phyloP scores from a whole-genome alignment of 2,329 filamentous ascomycete genomes.

The Beauveria varroae region DNA sequence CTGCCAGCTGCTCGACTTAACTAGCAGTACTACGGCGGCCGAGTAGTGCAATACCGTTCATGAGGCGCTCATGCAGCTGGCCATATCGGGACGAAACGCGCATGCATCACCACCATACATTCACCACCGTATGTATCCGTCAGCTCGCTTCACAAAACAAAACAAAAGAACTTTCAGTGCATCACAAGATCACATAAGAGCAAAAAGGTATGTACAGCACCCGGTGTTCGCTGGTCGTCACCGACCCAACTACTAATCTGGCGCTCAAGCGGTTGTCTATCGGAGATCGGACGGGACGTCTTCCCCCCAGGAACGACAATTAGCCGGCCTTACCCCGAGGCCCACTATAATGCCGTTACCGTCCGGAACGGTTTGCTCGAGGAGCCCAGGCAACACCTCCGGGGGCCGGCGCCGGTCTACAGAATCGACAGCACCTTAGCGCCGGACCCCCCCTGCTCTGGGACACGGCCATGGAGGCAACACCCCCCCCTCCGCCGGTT shows the following conservation, averaged over 20 bases:
- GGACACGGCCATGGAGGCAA: no score
- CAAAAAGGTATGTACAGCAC: slow-evolving; percentile 6
- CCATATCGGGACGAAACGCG: background rate
- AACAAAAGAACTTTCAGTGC: background rate
- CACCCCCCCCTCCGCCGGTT: no score
- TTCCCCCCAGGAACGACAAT: no score
- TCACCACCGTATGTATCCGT: background rate
- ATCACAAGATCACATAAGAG: no score
- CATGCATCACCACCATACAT: background rate
- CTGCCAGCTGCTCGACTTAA: background rate
- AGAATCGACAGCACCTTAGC: no score
- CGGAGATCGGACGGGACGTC: slow-evolving; percentile 9
- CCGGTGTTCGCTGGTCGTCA: slow-evolving; percentile 12
- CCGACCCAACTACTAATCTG: slow-evolving; percentile 12
- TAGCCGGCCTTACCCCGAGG: no score
- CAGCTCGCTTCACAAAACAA: background rate
- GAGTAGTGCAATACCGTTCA: background rate
- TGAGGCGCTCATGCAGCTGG: background rate
- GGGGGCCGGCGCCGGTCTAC: no score
- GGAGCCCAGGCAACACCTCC: no score
- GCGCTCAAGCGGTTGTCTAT: slow-evolving; percentile 8
- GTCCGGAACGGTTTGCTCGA: no score
- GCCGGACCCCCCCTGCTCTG: no score
- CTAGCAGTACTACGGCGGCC: background rate
- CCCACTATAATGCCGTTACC: no score